Evolutionary conservation across 1,284 basidiomycete genomes (phyloP).

Genomic region (Singerocomus inundabilis): DNA sequence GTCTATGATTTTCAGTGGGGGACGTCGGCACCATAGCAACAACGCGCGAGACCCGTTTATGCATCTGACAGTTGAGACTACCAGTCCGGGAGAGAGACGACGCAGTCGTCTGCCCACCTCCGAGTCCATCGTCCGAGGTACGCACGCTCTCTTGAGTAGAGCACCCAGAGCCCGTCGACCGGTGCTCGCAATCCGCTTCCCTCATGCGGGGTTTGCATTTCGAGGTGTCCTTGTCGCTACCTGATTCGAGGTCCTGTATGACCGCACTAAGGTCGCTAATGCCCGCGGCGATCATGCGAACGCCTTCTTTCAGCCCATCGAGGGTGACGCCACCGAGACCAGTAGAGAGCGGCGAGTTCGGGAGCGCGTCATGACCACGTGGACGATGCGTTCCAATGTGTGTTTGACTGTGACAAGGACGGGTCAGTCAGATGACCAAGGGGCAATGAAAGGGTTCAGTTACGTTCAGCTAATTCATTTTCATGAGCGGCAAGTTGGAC

Average conservation of each 20-base stretch:
- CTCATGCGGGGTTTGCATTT: neutral
- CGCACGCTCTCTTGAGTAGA: conserved; percentile 15
- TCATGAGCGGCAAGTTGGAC: conserved; percentile 69
- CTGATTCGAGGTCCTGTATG: conserved; percentile 15
- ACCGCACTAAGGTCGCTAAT: conserved; percentile 22
- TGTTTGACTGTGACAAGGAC: conserved; percentile 53
- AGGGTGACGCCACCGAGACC: conserved; percentile 40
- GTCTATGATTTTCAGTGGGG: neutral
- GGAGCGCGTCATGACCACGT: conserved; percentile 44
- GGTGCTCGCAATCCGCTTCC: conserved; percentile 1
- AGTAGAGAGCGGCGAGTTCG: neutral
- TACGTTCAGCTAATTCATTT: conserved; percentile 62
- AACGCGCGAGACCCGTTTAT: conserved; percentile 16
- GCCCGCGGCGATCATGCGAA: conserved; percentile 52
- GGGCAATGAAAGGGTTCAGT: conserved; percentile 15
- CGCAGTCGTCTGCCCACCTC: neutral
- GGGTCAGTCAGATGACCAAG: neutral
- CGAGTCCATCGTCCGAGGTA: neutral
- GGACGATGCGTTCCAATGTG: conserved; percentile 78
- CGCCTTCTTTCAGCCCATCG: conserved; percentile 64
- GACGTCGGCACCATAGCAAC: neutral
- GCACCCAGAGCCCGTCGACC: conserved; percentile 18
- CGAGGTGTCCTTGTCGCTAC: neutral
- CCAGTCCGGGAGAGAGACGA: conserved; percentile 17
- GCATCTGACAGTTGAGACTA: conserved; percentile 16